Base-by-base conservation (phyloP, 331 rosid species). In the Arachis monticola region DNA sequence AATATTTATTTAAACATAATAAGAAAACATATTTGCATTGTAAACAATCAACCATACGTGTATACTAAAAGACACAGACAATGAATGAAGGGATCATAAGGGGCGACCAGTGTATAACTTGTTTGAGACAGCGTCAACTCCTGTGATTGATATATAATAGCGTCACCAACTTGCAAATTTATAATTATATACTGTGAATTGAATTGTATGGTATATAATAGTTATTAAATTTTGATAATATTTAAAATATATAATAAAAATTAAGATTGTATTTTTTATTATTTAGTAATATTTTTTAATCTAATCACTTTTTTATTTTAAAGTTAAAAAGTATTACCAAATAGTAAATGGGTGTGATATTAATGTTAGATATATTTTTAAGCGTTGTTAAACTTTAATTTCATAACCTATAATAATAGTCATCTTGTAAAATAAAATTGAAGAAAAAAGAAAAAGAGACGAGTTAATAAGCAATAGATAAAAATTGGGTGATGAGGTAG, bases 101-200 rank as follows among this genome's bases (percentile, higher is more conserved):
- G 6, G 79, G 69, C 75, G 6, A 51, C 42, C 22, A 71, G 63
- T 72, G 78, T 76, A 70, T 75, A 57, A 58, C 66, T 64, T 65
- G 71, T 17, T 1, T 68, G 78, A 45, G 70, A 44, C 72, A 59
- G 7, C 76, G 41, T 80, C 76, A 55, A 50, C 64, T 76, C 61
- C 10, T 58, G 77, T 31, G 45, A 69, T 45, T 45, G 30, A 27
- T 8, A 52, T 69, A 69, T 60, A 62, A 61, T 69, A 8, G 32
- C 71, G 62, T 76, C 81, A 72, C 13, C 73, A 63, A 63, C 22
- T 79, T 55, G 10, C 8, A 7, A 70, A 12, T 4, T 38, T 46
- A 40, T 12, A 69, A 56, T 69, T 60, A 14, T 1, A 42, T 47
- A 57, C 12, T 27, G 30, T 27, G 30, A 27, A 27, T 22, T 22